phyloP scores from a whole-genome alignment of 1,284 basidiomycete species.

The Golubevia sp. region DNA sequence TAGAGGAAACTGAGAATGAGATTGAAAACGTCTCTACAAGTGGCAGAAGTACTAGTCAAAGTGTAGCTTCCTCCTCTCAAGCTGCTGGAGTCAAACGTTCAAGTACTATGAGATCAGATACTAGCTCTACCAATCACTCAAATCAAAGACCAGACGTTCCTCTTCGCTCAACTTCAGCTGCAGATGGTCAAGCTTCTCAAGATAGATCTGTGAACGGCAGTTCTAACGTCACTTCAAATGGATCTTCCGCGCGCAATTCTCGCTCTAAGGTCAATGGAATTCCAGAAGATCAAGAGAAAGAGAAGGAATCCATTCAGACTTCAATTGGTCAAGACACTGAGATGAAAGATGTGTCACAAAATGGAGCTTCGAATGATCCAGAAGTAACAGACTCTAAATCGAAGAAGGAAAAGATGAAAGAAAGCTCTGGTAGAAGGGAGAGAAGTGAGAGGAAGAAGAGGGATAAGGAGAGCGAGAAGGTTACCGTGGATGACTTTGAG shows the following conservation, averaged over 20 bases:
- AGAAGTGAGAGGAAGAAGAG: constrained; percentile 24
- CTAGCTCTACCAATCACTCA: not conserved
- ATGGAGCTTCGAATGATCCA: not conserved
- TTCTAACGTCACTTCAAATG: not conserved
- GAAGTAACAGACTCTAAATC: not conserved
- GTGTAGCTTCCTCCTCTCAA: too few relatives aligned
- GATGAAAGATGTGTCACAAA: not conserved
- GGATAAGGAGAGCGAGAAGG: constrained; percentile 27
- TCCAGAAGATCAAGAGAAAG: not conserved
- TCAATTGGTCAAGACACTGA: not conserved
- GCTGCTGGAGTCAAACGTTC: not conserved
- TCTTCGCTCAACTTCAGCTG: not conserved
- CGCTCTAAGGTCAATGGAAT: not conserved
- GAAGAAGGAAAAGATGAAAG: not conserved
- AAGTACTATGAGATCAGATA: not conserved
- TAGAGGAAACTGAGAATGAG: constrained; percentile 36
- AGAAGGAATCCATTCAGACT: too few relatives aligned
- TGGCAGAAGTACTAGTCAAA: constrained; percentile 10
- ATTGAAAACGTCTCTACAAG: constrained; percentile 14
- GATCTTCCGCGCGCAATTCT: not conserved
- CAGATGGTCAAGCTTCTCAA: not conserved
- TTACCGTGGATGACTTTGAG: constrained; percentile 82
- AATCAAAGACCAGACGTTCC: not conserved
- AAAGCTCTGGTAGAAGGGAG: constrained; percentile 45
- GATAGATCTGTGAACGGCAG: not conserved